Base-by-base conservation (phyloP, 306 rosid species). In the Echinosophora koreensis region DNA sequence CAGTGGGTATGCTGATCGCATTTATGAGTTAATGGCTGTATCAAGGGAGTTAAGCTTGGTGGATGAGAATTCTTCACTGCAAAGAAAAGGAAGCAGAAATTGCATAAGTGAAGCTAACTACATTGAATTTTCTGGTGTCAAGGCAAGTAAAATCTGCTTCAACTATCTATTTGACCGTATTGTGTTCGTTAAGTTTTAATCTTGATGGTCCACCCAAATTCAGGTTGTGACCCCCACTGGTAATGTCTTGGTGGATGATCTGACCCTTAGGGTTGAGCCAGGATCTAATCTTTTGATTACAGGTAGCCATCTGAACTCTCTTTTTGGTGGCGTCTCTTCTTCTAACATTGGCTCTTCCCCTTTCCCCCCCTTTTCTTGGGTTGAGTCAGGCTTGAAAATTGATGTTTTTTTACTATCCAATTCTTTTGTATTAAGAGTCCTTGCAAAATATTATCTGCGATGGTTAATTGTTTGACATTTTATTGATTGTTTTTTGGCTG, bases 1-100 rank as follows among this genome's bases (percentile, higher is more conserved):
- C 88, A 96, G 99, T 85, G 99, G 99, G 77, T 96, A 87, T 82
- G 99, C 99, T 18, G 97, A 89, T 79, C 98, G 98, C 65, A 92
- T 96, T 82, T 88, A 91, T 77, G 99, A 96, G 81, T 65, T 96
- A 82, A 76, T 96, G 84, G 85, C 72, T 81, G 82, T 92, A 75
- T 88, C 99, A 82, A 89, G 88, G 84, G 99, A 96, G 86, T 89
- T 96, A 71, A 86, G 89, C 77, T 51, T 80, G 69, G 89, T 71
- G 68, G 84, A 81, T 79, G 87, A 88, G 67, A 88, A 77, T 70
- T 83, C 95, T 75, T 81, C 88, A 7, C 85, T 81, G 69, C 89
- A 81, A 73, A 90, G 82, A 78, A 63, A 79, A 63, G 89, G 85
- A 67, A 82, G 84, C 81, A 85, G 86, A 70, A 94, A 88, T 83